Percentiles rank a stretch among this genome's conserved stretches.
phyloP scores from a whole-genome alignment of 371 early-diverging fungal species.

The Mucor velutinosus region DNA sequence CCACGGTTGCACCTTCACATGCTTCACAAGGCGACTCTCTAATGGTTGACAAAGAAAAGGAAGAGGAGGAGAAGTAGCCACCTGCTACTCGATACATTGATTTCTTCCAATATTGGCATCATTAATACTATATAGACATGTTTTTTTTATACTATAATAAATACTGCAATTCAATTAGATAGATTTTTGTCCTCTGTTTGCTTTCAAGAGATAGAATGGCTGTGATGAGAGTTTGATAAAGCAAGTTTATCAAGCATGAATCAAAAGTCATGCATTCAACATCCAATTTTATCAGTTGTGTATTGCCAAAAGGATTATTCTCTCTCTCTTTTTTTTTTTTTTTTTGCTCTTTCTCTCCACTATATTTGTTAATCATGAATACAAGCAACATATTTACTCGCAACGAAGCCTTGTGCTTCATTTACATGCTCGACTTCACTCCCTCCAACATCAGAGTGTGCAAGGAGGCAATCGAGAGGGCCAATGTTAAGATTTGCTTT shows the following conservation, averaged over 20 bases:
- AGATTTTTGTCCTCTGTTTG: too few species aligned
- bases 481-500: background rate
- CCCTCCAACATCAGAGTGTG: background rate
- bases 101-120: background rate
- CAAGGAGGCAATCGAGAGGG: background rate
- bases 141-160: constrained; percentile 16
- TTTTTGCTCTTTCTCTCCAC: background rate
- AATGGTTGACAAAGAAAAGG: background rate
- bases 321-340: background rate
- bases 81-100: background rate
- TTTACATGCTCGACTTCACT: background rate
- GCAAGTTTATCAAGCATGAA: background rate
- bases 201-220: too few species aligned
- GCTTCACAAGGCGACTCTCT: constrained; percentile 27
- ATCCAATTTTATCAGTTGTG: background rate
- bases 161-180: background rate
- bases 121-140: background rate
- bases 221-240: background rate
- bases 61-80: background rate
- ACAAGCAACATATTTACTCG: background rate
- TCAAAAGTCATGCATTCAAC: background rate
- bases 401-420: background rate
- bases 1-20: constrained; percentile 28
- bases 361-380: background rate
- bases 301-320: background rate